Base-by-base conservation (phyloP, 257 asterid genomes). In the Marsdenia floribunda region DNA sequence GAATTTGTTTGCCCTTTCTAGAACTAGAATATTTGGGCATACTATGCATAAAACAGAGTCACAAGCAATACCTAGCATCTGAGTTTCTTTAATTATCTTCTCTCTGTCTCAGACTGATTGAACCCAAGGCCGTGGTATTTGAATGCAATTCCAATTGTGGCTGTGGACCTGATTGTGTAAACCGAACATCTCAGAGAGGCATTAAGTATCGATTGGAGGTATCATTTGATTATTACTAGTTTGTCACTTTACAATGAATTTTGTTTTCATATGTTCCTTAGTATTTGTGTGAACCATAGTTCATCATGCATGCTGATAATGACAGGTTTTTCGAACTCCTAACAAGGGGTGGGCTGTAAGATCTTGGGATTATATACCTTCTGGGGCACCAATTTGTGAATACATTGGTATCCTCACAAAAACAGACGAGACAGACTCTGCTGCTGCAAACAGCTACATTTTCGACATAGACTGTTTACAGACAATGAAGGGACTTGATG, bases 311-410 rank as follows among this genome's bases (percentile, higher is more conserved):
- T 77, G 47, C 77, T 75, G 67, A 72, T 52, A 35, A 52, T 73
- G 22, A 71, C 83, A 93, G 98, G 87, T 93, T 3, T 93, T 88
- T 58, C 96, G 96, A 53, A 93, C 97, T 10, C 88, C 93, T 33
- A 85, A 85, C 63, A 93, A 82, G 84, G 98, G 98, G 29, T 91
- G 98, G 98, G 98, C 94, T 49, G 96, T 93, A 22, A 82, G 96
- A 72, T 91, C 96, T 5, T 91, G 97, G 96, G 98, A 93, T 59
- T 82, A 83, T 75, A 93, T 93, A 42, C 96, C 97, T 57, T 85
- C 93, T 6, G 98, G 97, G 33, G 88, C 96, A 49, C 91, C 96
- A 1, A 76, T 93, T 33, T 93, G 98, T 64, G 98, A 93, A 76
- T 93, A 93, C 71, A 86, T 88, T 49, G 98, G 97, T 19, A 74